Evolutionary conservation across 257 asterid species (phyloP), one percentile per base, ranked within the genome.

Genomic region (Oldenlandia corymbosa): DNA sequence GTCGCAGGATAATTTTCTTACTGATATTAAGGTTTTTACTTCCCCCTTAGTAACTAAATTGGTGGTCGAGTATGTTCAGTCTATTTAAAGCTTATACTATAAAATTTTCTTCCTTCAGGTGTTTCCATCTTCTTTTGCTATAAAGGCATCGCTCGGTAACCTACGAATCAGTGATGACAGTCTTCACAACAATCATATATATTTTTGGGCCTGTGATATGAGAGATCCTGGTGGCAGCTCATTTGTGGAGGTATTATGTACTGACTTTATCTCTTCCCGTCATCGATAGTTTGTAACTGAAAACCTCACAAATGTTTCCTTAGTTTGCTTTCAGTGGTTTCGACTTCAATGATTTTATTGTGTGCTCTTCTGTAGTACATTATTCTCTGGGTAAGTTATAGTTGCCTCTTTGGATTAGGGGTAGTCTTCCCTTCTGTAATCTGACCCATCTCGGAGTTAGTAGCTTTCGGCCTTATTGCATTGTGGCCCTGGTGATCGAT

Each of bases 171-270:
- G 97, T 37, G 99, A 92, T 75, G 99, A 92, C 74, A 89, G 95
- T 78, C 96, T 92, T 65, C 78, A 66, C 23, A 74, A 75, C 73
- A 81, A 69, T 76, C 97, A 92, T 78, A 78, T 79, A 76, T 92
- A 92, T 79, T 92, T 83, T 82, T 92, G 97, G 97, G 96, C 95
- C 50, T 92, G 99, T 72, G 94, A 92, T 75, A 92, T 92, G 99
- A 85, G 99, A 81, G 84, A 92, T 80, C 94, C 95, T 12, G 99
- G 97, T 62, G 99, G 99, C 62, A 92, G 77, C 67, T 92, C 99
- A 47, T 92, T 92, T 73, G 97, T 92, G 64, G 96, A 92, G 99
- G 99, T 91, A 81, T 46, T 42, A 20, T 20, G 39, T 57, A 31
- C 49, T 37, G 23, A 13, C 7, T 62, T 31, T 57, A 47, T 20